Percentiles rank a stretch among this genome's conserved stretches.
These are phyloP conservation scores for Kandelia obovata DNA, from an alignment of 345 rosid species.

Conservation along the genomic window DNA sequence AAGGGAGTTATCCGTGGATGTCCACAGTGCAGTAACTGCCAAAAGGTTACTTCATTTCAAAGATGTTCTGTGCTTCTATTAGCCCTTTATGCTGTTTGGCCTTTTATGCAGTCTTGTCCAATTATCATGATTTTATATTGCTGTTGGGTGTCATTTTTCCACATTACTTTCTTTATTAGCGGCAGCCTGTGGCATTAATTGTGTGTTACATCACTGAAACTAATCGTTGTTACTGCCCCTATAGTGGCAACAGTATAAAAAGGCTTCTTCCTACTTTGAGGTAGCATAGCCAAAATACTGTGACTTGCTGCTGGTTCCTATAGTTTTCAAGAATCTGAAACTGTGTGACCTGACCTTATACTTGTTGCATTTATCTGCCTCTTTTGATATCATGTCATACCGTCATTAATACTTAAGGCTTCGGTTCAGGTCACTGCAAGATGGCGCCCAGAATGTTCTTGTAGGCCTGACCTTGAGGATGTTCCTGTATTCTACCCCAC, in stretches of 20 bases:
- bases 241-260: not conserved
- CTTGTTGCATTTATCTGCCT: slow-evolving; percentile 1
- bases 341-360: too few relatives aligned
- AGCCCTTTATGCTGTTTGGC: not conserved
- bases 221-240: not conserved
- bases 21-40: slow-evolving; percentile 72
- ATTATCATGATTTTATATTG: not conserved
- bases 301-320: too few relatives aligned
- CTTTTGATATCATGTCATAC: slow-evolving; percentile 10
- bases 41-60: slow-evolving; percentile 56
- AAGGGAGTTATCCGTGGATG: slow-evolving; percentile 84
- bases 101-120: slow-evolving; percentile 2
- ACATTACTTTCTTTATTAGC: not conserved
- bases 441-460: slow-evolving; percentile 77
- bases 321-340: too few relatives aligned
- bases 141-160: not conserved
- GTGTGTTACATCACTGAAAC: not conserved
- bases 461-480: slow-evolving; percentile 70
- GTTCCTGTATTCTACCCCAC: slow-evolving; percentile 91
- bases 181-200: not conserved
- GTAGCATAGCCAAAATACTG: not conserved
- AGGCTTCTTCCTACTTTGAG: not conserved
- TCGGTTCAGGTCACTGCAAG: slow-evolving; percentile 62
- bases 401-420: slow-evolving; percentile 19
- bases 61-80: not conserved